Evolutionary conservation across 1,284 basidiomycete genomes (phyloP), one percentile per base, ranked within the genome.

Genomic region (Chondrostereum purpureum): DNA sequence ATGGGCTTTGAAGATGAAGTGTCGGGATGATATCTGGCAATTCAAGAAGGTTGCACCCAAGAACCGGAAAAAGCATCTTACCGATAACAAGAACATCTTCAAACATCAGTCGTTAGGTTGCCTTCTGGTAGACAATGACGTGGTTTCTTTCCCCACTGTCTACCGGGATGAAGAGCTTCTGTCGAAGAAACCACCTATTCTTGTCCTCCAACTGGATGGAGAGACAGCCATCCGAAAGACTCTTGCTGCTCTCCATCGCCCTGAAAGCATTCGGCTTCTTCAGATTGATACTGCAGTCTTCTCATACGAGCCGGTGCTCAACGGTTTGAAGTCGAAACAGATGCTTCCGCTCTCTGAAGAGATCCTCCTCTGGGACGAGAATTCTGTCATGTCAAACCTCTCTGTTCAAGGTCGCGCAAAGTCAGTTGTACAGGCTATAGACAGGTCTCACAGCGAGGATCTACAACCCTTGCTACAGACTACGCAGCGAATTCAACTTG

Each of bases 281-380:
- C 74, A 75, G 49, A 73, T 82, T 17, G 70, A 82, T 48, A 75
- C 75, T 0, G 77, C 78, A 0, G 59, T 81, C 3, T 83, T 81
- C 53, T 61, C 80, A 0, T 83, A 73, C 48, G 75, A 80, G 51
- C 80, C 80, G 1, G 65, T 83, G 14, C 63, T 83, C 20, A 68
- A 60, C 39, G 71, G 68, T 3, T 61, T 83, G 13, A 71, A 83
- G 55, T 57, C 62, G 13, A 70, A 65, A 45, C 63, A 56, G 10
- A 49, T 47, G 0, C 48, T 79, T 4, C 70, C 77, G 1, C 60
- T 83, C 3, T 57, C 67, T 0, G 52, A 58, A 0, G 78, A 82
- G 47, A 54, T 83, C 8, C 50, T 83, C 0, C 65, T 72, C 18
- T 81, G 80, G 78, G 61, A 67, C n/a, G 46, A 63, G 1, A 64